Conservation (phyloP, 768 basidiomycete species). For the Rhodotorula kratochvilovae region DNA sequence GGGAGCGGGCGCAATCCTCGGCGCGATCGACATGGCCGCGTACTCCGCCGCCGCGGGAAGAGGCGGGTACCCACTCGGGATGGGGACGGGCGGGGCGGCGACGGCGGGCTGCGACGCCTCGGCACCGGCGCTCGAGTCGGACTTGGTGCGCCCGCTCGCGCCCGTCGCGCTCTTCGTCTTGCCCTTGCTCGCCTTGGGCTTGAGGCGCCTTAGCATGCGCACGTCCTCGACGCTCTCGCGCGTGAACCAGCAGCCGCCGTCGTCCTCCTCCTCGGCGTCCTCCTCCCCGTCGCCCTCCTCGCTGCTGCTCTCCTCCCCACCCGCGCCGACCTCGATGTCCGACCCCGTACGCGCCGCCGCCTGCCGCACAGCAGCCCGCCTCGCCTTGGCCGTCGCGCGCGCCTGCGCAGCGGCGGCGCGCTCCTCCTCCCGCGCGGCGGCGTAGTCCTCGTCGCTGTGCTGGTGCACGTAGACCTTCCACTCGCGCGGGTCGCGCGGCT, state of each 20-base stretch:
- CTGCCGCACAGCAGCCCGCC: no score
- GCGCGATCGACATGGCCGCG: no score
- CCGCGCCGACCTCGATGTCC: background rate
- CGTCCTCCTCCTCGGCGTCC: conserved; percentile 1
- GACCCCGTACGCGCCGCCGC: background rate
- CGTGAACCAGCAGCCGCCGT: conserved; percentile 8
- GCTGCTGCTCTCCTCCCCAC: background rate
- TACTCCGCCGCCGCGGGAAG: no score
- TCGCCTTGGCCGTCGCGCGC: background rate
- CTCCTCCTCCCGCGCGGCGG: background rate
- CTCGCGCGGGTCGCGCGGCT: background rate
- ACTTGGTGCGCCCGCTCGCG: no score
- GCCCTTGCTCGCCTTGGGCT: background rate
- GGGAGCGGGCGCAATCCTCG: no score
- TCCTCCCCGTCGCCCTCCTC: conserved; percentile 1
- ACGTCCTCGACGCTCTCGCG: background rate
- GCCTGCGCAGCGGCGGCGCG: background rate
- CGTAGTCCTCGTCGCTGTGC: background rate
- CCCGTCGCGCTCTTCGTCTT: background rate
- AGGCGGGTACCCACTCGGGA: no score
- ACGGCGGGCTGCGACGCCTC: no score
- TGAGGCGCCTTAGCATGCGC: conserved; percentile 1
- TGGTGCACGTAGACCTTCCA: conserved; percentile 4
- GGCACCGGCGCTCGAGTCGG: no score
- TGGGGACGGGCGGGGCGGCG: no score